Evolutionary conservation across 2,329 filamentous ascomycete species (phyloP).

Genomic region (Dissoconium aciculare): DNA sequence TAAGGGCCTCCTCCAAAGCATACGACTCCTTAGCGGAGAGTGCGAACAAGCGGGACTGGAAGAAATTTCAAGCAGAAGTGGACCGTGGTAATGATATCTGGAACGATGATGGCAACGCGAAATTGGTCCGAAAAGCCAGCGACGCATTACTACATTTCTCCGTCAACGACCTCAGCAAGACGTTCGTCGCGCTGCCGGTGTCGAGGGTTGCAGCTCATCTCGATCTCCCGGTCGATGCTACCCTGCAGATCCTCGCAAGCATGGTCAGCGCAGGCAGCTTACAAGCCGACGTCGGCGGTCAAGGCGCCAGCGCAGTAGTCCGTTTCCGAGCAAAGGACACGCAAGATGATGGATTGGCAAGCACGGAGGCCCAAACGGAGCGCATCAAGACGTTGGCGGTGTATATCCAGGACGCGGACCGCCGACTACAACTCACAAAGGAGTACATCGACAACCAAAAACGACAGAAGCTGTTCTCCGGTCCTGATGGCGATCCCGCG

Average conservation of each 20-base stretch:
- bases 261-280: slow-evolving; percentile 39
- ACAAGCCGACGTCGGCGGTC: slow-evolving; percentile 36
- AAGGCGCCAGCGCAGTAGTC: slow-evolving; percentile 30
- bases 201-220: slow-evolving; percentile 38
- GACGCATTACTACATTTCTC: slow-evolving; percentile 60
- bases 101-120: slow-evolving; percentile 52
- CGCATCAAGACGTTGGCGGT: slow-evolving; percentile 37
- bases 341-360: slow-evolving; percentile 6
- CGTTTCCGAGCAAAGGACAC: slow-evolving; percentile 32
- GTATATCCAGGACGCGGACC: slow-evolving; percentile 40
- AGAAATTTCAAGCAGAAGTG: slow-evolving; percentile 48
- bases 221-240: slow-evolving; percentile 35
- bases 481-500: slow-evolving; percentile 21
- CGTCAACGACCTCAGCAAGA: slow-evolving; percentile 55
- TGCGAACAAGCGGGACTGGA: slow-evolving; percentile 47
- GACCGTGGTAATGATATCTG: slow-evolving; percentile 39
- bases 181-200: slow-evolving; percentile 52
- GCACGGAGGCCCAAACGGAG: slow-evolving; percentile 35
- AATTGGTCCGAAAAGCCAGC: slow-evolving; percentile 55
- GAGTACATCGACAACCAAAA: slow-evolving; percentile 43
- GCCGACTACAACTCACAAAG: slow-evolving; percentile 41
- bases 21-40: slow-evolving; percentile 57
- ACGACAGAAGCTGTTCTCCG: slow-evolving; percentile 29
- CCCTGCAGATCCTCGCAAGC: slow-evolving; percentile 38
- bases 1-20: slow-evolving; percentile 45